Evolutionary conservation across 257 asterid genomes (phyloP), one percentile per base, ranked within the genome.

Genomic region (Petrea volubilis): DNA sequence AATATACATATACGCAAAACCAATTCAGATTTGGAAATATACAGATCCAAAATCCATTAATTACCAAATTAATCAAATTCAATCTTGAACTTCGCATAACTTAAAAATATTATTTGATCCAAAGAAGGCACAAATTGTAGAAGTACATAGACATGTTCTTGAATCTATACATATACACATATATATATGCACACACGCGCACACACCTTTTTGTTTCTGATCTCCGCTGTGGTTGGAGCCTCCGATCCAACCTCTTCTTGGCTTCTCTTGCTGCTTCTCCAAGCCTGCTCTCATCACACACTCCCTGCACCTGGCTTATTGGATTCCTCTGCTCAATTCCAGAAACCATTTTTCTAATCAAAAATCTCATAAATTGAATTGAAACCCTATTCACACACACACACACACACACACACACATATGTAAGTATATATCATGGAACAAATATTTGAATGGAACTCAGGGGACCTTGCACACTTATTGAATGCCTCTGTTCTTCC

Each of bases 211-310:
- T 66, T 9, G n/a, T 64, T 3, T 70, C 43, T 29, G 80, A 66
- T 64, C 47, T 77, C 76, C 70, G 29, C 31, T 57, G 74, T 13
- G 78, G 71, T 73, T 76, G 82, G 7, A 89, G 76, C 75, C 82
- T 86, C 71, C 74, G 81, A 70, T 89, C 96, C 71, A 89, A 75
- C 74, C 96, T 89, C 63, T 78, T 80, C 74, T 87, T 81, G 56
- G 85, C 82, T 72, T 72, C 79, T 72, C 79, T 76, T 10, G 82
- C 85, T 23, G 52, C 75, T 20, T 60, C 75, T 40, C 65, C 55
- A 17, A 74, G 80, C 44, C 46, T 21, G 66, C 68, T 59, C 66
- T 74, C 77, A 66, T 68, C 80, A 8, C 50, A 31, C 59, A 43
- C 1, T 10, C 6, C 36, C 60, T 81, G 64, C n/a, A n/a, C n/a